Percentiles rank a stretch among this genome's conserved stretches.
Conservation (phyloP, 179 eudicot genomes). For the Beta lomatogona region DNA sequence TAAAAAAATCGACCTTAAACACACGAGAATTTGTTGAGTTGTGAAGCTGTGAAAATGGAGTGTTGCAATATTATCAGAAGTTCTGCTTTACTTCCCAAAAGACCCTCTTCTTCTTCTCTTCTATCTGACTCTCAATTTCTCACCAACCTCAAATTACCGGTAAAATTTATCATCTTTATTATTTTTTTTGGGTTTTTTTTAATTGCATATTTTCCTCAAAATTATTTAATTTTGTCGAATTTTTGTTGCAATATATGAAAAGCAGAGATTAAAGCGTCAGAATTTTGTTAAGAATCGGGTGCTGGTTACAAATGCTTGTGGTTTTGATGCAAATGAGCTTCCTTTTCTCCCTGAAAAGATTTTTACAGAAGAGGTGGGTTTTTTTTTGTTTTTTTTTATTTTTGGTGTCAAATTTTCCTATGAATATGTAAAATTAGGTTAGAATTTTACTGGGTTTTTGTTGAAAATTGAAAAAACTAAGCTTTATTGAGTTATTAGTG, state of each 20-base stretch:
- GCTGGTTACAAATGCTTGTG: constrained; percentile 48
- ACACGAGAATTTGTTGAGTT: background rate
- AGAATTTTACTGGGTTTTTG: constrained; percentile 8
- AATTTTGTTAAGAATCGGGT: constrained; percentile 34
- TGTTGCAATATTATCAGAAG: constrained; percentile 36
- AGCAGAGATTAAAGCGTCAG: constrained; percentile 49
- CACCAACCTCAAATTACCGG: constrained; percentile 42
- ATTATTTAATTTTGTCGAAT: constrained; percentile 9
- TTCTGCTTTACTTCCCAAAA: constrained; percentile 34
- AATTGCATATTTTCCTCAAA: background rate
- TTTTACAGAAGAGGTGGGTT: constrained; percentile 70
- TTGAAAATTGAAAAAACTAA: constrained; percentile 13
- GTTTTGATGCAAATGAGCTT: constrained; percentile 57
- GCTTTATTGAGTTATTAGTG: background rate
- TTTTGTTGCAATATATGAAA: background rate
- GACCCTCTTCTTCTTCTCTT: constrained; percentile 36
- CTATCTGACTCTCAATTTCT: constrained; percentile 38
- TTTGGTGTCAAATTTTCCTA: background rate
- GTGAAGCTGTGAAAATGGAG: constrained; percentile 24
- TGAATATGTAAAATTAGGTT: constrained; percentile 6
- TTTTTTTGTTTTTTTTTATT: background rate
- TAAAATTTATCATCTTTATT: constrained; percentile 1
- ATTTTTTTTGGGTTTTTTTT: background rate
- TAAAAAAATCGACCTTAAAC: too few relatives aligned
- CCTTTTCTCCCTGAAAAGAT: constrained; percentile 52